Conservation (phyloP, 371 early-diverging fungal genomes). For the Thermomucor indicae-seudaticae region DNA sequence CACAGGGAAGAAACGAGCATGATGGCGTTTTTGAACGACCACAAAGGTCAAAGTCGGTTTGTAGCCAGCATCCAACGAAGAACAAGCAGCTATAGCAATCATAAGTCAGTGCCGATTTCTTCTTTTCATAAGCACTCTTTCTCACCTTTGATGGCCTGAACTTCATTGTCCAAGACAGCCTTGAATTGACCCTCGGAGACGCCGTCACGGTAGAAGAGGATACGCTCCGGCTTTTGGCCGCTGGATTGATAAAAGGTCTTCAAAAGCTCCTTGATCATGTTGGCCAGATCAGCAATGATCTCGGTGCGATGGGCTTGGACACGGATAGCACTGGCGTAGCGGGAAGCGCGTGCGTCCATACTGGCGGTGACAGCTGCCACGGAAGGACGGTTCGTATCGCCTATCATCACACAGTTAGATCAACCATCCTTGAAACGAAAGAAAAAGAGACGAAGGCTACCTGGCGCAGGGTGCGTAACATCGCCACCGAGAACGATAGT, state of each 20-base stretch:
- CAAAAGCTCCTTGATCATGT: conserved; percentile 81
- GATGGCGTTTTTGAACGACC: conserved; percentile 93
- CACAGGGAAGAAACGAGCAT: conserved; percentile 85
- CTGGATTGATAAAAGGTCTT: conserved; percentile 76
- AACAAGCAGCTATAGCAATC: conserved; percentile 60
- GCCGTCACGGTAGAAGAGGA: conserved; percentile 94
- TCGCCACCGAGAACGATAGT: conserved; percentile 96
- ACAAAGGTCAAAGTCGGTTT: conserved; percentile 85
- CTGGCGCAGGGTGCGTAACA: conserved; percentile 82
- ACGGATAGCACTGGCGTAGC: conserved; percentile 80
- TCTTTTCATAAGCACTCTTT: too few relatives aligned
- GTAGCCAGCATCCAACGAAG: conserved; percentile 58
- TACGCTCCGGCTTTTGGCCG: conserved; percentile 77
- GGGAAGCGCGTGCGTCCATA: conserved; percentile 81
- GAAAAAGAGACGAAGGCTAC: conserved; percentile 35
- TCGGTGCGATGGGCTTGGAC: conserved; percentile 85
- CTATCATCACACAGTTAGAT: too few relatives aligned
- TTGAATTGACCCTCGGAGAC: conserved; percentile 91
- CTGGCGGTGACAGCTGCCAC: conserved; percentile 80
- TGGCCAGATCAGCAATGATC: conserved; percentile 80
- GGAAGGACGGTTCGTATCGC: conserved; percentile 58
- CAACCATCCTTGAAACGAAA: too few relatives aligned
- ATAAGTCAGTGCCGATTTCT: too few relatives aligned
- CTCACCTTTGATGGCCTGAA: conserved; percentile 67
- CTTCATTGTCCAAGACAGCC: conserved; percentile 78